Percentiles rank a stretch among this genome's conserved stretches.
Evolutionary conservation across 345 rosid genomes (phyloP).

Genomic region (Abelmoschus esculentus): DNA sequence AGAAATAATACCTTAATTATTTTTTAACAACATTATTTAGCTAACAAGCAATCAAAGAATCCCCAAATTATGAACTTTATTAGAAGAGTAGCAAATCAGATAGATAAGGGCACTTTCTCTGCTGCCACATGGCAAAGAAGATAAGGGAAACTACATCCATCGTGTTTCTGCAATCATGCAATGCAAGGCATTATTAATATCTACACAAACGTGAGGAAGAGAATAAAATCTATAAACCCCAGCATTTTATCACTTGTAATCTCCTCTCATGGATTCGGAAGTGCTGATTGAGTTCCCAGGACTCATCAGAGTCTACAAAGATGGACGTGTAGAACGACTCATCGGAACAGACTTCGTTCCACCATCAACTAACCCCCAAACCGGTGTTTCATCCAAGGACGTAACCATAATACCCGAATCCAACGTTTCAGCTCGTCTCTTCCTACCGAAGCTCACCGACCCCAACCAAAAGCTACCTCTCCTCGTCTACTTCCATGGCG

Average conservation of each 20-base stretch:
- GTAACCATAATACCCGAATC: slow-evolving; percentile 13
- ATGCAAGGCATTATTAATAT: too few species aligned
- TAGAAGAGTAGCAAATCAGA: background rate
- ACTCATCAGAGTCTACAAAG: slow-evolving; percentile 24
- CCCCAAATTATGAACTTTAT: too few species aligned
- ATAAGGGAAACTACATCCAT: background rate
- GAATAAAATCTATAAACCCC: background rate
- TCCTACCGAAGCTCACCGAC: slow-evolving; percentile 28
- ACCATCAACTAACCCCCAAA: slow-evolving; percentile 21
- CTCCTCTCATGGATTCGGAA: slow-evolving; percentile 13
- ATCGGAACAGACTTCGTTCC: slow-evolving; percentile 31
- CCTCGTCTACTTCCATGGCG: slow-evolving; percentile 51
- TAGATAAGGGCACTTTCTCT: background rate
- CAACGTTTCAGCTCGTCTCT: slow-evolving; percentile 39
- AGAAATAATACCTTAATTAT: too few species aligned
- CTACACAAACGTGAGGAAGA: background rate
- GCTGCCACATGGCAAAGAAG: background rate
- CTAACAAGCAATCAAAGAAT: too few species aligned
- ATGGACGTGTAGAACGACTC: slow-evolving; percentile 37
- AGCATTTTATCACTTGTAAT: background rate
- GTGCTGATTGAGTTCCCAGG: slow-evolving; percentile 22
- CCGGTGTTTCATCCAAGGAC: slow-evolving; percentile 42
- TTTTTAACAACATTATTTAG: too few species aligned
- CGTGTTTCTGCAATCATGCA: background rate
- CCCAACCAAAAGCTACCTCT: slow-evolving; percentile 30